Conservation (phyloP, 345 rosid genomes). For the Populus deltoides region DNA sequence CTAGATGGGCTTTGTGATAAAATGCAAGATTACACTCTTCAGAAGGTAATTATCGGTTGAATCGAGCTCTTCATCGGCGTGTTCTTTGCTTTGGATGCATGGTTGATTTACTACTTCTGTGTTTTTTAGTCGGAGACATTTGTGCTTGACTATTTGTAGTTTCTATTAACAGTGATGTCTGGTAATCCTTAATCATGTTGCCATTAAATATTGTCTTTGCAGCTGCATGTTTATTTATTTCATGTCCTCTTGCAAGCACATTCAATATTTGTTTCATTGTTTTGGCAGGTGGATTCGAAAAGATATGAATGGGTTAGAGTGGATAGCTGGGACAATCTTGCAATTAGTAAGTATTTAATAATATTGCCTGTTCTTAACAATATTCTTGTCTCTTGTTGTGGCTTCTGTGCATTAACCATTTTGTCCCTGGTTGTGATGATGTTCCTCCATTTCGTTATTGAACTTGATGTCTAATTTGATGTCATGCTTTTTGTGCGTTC, state of each 20-base stretch:
- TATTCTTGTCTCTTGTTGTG: background rate
- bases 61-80: background rate
- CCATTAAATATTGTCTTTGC: background rate
- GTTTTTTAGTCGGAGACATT: background rate
- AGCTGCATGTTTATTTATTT: background rate
- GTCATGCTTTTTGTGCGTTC: background rate
- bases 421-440: background rate
- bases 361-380: background rate
- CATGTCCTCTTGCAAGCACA: background rate
- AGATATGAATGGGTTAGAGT: conserved; percentile 65
- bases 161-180: background rate
- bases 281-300: conserved; percentile 58
- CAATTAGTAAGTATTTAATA: conserved; percentile 38
- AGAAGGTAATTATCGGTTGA: conserved; percentile 47
- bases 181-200: background rate
- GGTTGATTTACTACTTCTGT: background rate
- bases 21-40: conserved; percentile 90
- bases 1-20: conserved; percentile 89
- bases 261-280: background rate
- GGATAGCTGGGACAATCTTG: conserved; percentile 54
- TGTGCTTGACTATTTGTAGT: background rate
- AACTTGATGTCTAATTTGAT: background rate
- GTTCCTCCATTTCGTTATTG: background rate
- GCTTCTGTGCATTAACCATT: background rate
- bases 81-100: background rate